A percentile compares a stretch with the other conserved stretches of the same genome.
These are phyloP conservation scores for Rubia peregrina DNA, from an alignment of 305 asterid genomes.

Conservation along the genomic window DNA sequence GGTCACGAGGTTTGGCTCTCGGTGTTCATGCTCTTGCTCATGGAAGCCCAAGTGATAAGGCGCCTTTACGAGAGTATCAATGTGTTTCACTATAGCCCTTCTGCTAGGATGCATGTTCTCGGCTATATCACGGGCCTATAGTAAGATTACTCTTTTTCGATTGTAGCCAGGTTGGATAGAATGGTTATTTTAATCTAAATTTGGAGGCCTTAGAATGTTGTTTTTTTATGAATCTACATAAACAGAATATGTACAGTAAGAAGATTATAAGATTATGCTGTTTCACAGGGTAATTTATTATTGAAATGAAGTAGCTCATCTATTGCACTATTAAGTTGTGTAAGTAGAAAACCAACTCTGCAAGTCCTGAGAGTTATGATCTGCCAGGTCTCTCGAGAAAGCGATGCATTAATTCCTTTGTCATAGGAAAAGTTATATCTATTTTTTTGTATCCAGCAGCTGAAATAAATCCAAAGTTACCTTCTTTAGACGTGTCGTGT, in stretches of 20 bases:
- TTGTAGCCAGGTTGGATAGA: background rate
- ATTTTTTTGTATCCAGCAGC: no score
- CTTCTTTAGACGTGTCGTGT: no score
- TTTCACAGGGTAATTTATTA: background rate
- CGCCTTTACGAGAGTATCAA: constrained; percentile 71
- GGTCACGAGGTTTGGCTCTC: constrained; percentile 46
- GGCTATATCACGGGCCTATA: constrained; percentile 62
- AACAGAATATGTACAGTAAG: background rate
- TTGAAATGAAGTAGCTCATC: background rate
- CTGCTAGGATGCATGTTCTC: constrained; percentile 71
- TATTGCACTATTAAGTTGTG: background rate
- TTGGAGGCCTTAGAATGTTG: background rate
- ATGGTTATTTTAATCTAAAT: background rate
- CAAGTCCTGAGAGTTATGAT: background rate
- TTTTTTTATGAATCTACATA: background rate
- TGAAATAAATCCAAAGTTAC: no score
- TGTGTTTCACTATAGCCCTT: constrained; percentile 69
- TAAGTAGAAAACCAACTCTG: background rate
- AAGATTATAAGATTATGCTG: background rate
- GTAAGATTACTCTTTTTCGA: constrained; percentile 37
- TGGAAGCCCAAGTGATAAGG: constrained; percentile 70
- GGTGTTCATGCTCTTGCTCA: constrained; percentile 62
- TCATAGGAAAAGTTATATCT: no score
- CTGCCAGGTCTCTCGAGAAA: background rate
- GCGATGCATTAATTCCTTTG: background rate